These are phyloP conservation scores for Phytophthora agathidicida DNA, from an alignment of 352 stramenopile genomes.

Conservation along the genomic window DNA sequence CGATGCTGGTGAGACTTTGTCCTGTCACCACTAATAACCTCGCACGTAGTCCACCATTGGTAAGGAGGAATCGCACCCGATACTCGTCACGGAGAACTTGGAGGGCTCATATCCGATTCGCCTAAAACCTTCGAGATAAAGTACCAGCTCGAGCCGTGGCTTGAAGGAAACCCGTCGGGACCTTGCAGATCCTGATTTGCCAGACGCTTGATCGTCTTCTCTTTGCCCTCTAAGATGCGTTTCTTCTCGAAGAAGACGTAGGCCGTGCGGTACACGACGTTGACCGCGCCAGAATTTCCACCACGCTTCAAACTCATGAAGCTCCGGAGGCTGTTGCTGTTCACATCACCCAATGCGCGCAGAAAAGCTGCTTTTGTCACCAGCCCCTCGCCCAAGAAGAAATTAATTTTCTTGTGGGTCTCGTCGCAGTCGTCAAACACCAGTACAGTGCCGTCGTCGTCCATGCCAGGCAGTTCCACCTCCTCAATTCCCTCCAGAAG, in stretches of 20 bases:
- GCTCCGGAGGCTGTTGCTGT: slow-evolving; percentile 47
- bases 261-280: slow-evolving; percentile 46
- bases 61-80: too few species aligned
- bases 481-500: slow-evolving; percentile 40
- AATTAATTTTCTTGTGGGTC: slow-evolving; percentile 50
- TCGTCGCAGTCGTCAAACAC: slow-evolving; percentile 64
- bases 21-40: too few species aligned
- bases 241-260: slow-evolving; percentile 68
- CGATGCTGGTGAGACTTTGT: too few species aligned
- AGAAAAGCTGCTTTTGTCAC: slow-evolving; percentile 47
- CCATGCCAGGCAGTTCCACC: slow-evolving; percentile 26
- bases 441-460: slow-evolving; percentile 34
- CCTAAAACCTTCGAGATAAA: neutral
- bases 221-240: slow-evolving; percentile 37
- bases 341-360: slow-evolving; percentile 37
- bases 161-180: slow-evolving; percentile 4
- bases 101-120: too few species aligned
- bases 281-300: slow-evolving; percentile 46
- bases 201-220: slow-evolving; percentile 49
- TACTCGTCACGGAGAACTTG: too few species aligned
- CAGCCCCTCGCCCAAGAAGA: slow-evolving; percentile 36
- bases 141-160: neutral
- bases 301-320: slow-evolving; percentile 46
- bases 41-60: too few species aligned
- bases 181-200: slow-evolving; percentile 31